Base-by-base conservation (phyloP, 2,329 filamentous ascomycete species). In the Aureobasidium vineae region DNA sequence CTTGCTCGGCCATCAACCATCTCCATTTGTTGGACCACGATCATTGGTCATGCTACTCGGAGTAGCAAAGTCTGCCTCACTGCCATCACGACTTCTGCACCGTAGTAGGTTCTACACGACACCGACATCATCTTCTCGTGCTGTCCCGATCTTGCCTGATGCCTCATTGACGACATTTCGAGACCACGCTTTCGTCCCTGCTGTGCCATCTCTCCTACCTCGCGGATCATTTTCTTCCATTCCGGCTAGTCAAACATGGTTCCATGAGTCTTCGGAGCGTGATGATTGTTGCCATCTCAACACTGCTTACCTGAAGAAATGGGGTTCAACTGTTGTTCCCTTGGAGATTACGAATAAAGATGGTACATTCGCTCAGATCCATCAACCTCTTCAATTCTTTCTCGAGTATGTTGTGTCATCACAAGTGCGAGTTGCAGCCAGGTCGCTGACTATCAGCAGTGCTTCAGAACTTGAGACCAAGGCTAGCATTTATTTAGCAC, bases 401-500 rank as follows among this genome's bases (percentile, higher is more conserved):
- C 77, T 89, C 19, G 82, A 86, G 65, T 82, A 83, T 82, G 71
- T 75, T 15, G 1, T 0, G 4, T 5, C 19, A 21, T 38, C 21
- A 2, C 10, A 26, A 1, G 2, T 13, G 7, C 2, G 2, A 11
- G 10, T 2, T 26, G 5, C 7, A 4, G n/a, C 1, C 15, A 19
- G 15, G 6, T 36, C 15, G 28, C 40, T 65, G 31, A 65, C 13
- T 5, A 31, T n/a, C 15, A 21, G 2, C 13, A 66, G 52, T 43
- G 53, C 52, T 16, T 38, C 23, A 31, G 50, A 65, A 41, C 33
- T 50, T 8, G 50, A 54, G 26, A 45, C 61, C 1, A 65, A 56
- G n/a, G 71, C 72, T 2, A 76, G 77, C n/a, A 80, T 97, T 3
- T 98, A 98, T 75, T 88, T 98, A 63, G 93, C 94, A 0, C 95